Evolutionary conservation across 352 stramenopile genomes (phyloP).

Genomic region (Pseudoperonospora humuli): DNA sequence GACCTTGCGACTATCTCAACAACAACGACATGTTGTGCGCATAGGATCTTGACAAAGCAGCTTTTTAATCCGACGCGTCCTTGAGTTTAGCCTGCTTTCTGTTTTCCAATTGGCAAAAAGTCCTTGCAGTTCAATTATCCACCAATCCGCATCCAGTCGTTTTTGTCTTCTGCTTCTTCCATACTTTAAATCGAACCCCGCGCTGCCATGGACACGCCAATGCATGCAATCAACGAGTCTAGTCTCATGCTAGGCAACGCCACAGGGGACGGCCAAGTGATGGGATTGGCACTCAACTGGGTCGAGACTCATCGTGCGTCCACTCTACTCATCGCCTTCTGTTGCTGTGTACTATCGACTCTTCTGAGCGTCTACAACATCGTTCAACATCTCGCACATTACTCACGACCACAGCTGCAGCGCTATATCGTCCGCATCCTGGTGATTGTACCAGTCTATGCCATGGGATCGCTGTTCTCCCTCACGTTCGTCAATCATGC

Average conservation of each 20-base stretch:
- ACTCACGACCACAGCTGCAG: constrained; percentile 73
- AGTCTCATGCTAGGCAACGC: constrained; percentile 55
- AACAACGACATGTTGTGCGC: too few relatives aligned
- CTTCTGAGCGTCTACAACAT: constrained; percentile 80
- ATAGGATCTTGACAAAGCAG: too few relatives aligned
- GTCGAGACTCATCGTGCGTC: constrained; percentile 58
- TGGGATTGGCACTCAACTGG: constrained; percentile 59
- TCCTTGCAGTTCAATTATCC: too few relatives aligned
- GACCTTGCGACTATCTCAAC: too few relatives aligned
- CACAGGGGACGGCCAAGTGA: constrained; percentile 48
- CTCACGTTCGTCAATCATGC: constrained; percentile 74
- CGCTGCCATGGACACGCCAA: constrained; percentile 19
- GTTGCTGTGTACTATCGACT: constrained; percentile 46
- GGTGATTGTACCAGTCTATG: constrained; percentile 83
- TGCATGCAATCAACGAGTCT: constrained; percentile 55
- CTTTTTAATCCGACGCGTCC: too few relatives aligned
- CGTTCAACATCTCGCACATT: constrained; percentile 78
- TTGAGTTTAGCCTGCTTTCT: too few relatives aligned
- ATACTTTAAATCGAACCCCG: too few relatives aligned
- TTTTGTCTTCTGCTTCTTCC: too few relatives aligned
- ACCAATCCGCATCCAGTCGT: too few relatives aligned
- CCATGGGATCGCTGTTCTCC: constrained; percentile 72
- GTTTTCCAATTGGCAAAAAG: too few relatives aligned
- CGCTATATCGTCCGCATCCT: constrained; percentile 87
- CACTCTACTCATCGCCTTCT: constrained; percentile 49